These are phyloP conservation scores for Hymenoscyphus albidus DNA, from an alignment of 2,329 filamentous ascomycete species.

Conservation along the genomic window DNA sequence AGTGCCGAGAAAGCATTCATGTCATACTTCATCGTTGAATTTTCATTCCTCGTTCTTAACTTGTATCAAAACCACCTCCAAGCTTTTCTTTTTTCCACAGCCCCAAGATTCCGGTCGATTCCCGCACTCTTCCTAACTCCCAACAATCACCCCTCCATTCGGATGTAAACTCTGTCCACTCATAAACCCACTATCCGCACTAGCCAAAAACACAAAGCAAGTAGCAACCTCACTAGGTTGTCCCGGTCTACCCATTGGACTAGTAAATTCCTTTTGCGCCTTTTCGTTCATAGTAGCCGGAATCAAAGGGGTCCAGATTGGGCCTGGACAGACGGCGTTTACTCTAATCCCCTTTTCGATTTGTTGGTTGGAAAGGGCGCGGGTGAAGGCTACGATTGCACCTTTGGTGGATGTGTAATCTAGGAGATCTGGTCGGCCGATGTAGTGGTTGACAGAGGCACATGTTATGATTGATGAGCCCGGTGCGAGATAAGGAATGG, in stretches of 20 bases:
- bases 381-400: constrained; percentile 75
- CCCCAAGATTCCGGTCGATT: neutral
- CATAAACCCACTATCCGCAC: constrained; percentile 68
- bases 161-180: constrained; percentile 68
- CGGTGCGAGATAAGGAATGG: constrained; percentile 68
- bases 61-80: too few relatives aligned
- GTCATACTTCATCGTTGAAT: neutral
- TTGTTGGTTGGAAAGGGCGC: constrained; percentile 72
- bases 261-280: constrained; percentile 68
- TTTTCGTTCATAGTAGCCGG: constrained; percentile 67
- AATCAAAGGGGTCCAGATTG: constrained; percentile 75
- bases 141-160: constrained; percentile 56
- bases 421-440: constrained; percentile 73
- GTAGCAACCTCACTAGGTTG: constrained; percentile 81
- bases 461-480: constrained; percentile 82
- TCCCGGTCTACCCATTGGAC: constrained; percentile 71
- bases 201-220: constrained; percentile 77
- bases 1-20: neutral
- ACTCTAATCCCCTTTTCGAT: constrained; percentile 69
- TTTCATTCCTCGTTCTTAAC: too few relatives aligned
- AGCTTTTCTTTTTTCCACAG: neutral
- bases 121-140: constrained; percentile 27
- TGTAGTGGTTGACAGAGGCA: constrained; percentile 77
- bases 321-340: constrained; percentile 73
- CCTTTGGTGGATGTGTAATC: constrained; percentile 81